Base-by-base conservation (phyloP, 1,139 yeast species). In the Arxiozyma slooffiae region DNA sequence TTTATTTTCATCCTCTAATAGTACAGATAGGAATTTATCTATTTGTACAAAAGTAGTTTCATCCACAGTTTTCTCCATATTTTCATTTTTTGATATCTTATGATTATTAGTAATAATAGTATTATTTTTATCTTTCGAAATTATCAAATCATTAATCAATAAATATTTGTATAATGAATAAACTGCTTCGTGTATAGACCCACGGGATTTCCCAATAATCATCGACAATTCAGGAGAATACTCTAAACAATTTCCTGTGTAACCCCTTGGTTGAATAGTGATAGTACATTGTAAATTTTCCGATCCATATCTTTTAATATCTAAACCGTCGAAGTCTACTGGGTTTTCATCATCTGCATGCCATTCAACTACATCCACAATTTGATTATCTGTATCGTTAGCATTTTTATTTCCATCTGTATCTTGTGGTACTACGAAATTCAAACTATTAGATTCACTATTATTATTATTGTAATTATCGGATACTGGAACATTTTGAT, bases 141-240 rank as follows among this genome's bases (percentile, higher is more conserved):
- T 52, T 41, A 65, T 47, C 18, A 64, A 48, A 46, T 63, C 58
- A 48, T 65, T 64, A 30, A 62, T 54, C 39, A 64, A 48, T 36
- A 64, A 84, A 66, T 92, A 92, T 67, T 87, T 92, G 90, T 97
- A 92, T 49, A 92, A 72, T 24, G 82, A 80, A 59, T 82, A 87
- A 26, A 92, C 80, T 41, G 94, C 84, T 52, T 87, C 96, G 53
- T 92, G 92, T 64, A 89, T 89, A 6, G 95, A 82, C 44, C 86
- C 82, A 64, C 87, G 95, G 39, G 75, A 72, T 48, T 81, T 76
- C 16, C 97, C 97, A 23, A 87, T 72, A 47, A 92, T 74, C 45
- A 78, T 77, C 3, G 90, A 74, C 68, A 92, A 75, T 36, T 79
- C 81, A 20, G 82, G 79, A 8, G 80, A 72, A 44, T 89, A 76